Percentiles rank a stretch among this genome's conserved stretches.
Evolutionary conservation across 169 alveolate genomes (phyloP).

Genomic region (Plasmodium billcollinsi): DNA sequence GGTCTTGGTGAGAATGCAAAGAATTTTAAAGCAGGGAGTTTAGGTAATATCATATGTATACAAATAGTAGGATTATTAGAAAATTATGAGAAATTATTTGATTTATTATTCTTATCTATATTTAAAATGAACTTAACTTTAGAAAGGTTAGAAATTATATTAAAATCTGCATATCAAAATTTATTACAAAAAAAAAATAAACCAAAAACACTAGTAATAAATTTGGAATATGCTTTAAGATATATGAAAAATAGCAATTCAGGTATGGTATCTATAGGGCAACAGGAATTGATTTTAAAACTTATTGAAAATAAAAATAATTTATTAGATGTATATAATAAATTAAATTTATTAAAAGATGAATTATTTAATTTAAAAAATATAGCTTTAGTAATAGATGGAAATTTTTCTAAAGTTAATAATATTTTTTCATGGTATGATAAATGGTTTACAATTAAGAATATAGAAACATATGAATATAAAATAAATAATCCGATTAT

Average conservation of each 20-base stretch:
- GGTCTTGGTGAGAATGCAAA: constrained; percentile 78
- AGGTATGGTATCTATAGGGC: constrained; percentile 43
- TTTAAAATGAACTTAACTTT: constrained; percentile 42
- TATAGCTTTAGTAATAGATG: constrained; percentile 41
- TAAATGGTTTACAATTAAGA: constrained; percentile 21
- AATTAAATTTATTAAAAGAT: constrained; percentile 27
- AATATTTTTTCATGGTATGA: constrained; percentile 53
- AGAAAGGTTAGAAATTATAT: constrained; percentile 51
- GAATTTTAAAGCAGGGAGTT: constrained; percentile 70
- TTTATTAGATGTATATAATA: constrained; percentile 1
- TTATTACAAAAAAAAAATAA: constrained; percentile 62
- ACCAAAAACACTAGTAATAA: constrained; percentile 44
- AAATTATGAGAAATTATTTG: constrained; percentile 76
- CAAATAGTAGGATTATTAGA: constrained; percentile 77
- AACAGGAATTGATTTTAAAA: constrained; percentile 52
- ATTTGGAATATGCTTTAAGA: constrained; percentile 62
- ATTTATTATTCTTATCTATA: constrained; percentile 50
- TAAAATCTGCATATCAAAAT: constrained; percentile 72
- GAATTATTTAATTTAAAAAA: constrained; percentile 26
- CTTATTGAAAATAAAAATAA: constrained; percentile 42
- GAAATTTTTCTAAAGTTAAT: constrained; percentile 16
- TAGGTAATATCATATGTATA: constrained; percentile 63
- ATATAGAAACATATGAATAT: neutral
- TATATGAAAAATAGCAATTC: constrained; percentile 31
- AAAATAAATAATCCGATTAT: constrained; percentile 1